Conservation (phyloP, 2,329 filamentous ascomycete genomes). For the Hansfordia pulvinata region DNA sequence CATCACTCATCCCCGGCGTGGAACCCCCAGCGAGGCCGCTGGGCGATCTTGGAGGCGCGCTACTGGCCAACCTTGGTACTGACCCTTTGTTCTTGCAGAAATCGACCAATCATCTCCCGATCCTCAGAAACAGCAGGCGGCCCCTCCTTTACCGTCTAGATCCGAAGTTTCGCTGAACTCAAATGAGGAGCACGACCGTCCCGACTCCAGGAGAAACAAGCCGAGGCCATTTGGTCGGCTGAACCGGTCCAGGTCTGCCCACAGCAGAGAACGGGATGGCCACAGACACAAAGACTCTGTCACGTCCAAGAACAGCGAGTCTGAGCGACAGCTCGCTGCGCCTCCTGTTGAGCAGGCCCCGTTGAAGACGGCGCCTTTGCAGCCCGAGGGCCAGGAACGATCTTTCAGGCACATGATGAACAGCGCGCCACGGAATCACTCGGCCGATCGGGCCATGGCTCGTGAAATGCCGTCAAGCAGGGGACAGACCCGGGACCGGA, state of each 20-base stretch:
- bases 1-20: no score
- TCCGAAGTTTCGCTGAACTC: constrained; percentile 40
- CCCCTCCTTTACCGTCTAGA: constrained; percentile 27
- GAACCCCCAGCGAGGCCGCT: constrained; percentile 2
- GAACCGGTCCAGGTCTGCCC: constrained; percentile 37
- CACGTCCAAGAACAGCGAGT: constrained; percentile 17
- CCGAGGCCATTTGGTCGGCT: constrained; percentile 41
- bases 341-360: constrained; percentile 23
- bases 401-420: constrained; percentile 55
- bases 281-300: constrained; percentile 21
- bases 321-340: constrained; percentile 22
- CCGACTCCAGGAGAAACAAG: constrained; percentile 31
- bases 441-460: constrained; percentile 48
- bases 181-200: constrained; percentile 29
- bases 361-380: constrained; percentile 49
- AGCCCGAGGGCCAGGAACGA: constrained; percentile 41
- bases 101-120: constrained; percentile 17
- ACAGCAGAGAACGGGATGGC: constrained; percentile 28
- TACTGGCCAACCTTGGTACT: not conserved
- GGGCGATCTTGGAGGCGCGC: not conserved
- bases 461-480: constrained; percentile 28
- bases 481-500: constrained; percentile 26
- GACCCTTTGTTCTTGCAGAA: constrained; percentile 2
- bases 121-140: constrained; percentile 22
- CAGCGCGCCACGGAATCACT: constrained; percentile 54